Evolutionary conservation across 2,329 filamentous ascomycete species (phyloP).

Genomic region (Colletotrichum higginsianum): DNA sequence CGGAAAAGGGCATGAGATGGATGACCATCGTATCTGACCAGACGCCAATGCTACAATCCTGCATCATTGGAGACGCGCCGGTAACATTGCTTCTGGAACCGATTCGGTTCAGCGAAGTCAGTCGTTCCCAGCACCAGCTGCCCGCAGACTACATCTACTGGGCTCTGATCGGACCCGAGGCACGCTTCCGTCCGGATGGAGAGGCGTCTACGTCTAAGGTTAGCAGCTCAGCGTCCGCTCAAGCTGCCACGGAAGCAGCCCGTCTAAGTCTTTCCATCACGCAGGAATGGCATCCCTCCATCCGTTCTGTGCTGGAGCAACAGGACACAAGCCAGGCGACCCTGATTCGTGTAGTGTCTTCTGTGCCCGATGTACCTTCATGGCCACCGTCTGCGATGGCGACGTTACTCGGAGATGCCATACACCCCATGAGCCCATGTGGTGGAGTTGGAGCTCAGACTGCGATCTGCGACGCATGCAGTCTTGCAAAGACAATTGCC

Average conservation of each 20-base stretch:
- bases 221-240: neutral
- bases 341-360: conserved; percentile 78
- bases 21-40: conserved; percentile 74
- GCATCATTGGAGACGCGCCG: conserved; percentile 67
- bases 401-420: conserved; percentile 72
- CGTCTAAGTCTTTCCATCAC: conserved; percentile 53
- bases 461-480: conserved; percentile 19
- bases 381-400: conserved; percentile 73
- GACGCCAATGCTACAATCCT: conserved; percentile 74
- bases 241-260: conserved; percentile 4
- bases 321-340: conserved; percentile 71
- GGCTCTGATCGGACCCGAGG: conserved; percentile 17
- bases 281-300: conserved; percentile 57
- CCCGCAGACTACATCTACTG: conserved; percentile 28
- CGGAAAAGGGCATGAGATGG: conserved; percentile 76
- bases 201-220: conserved; percentile 14
- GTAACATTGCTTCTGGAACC: conserved; percentile 69
- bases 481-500: neutral
- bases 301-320: conserved; percentile 71
- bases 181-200: conserved; percentile 21
- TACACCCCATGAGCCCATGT: conserved; percentile 71
- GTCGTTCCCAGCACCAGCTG: conserved; percentile 1
- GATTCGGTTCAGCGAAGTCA: conserved; percentile 51
- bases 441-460: conserved; percentile 62
- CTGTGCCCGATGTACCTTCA: conserved; percentile 71